These are phyloP conservation scores for Citrus inodora DNA, from an alignment of 345 rosid genomes.

Conservation along the genomic window DNA sequence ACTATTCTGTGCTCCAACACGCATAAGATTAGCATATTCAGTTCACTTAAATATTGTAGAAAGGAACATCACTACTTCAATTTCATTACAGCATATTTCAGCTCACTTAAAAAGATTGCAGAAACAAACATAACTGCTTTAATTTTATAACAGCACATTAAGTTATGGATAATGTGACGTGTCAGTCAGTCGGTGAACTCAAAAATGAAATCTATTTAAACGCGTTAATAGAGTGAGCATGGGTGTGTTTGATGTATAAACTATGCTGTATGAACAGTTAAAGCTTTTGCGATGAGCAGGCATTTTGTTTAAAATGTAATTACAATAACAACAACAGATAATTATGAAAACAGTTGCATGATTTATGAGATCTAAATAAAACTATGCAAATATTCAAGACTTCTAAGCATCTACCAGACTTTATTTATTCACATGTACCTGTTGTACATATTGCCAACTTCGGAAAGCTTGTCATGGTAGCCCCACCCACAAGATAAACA, in stretches of 20 bases:
- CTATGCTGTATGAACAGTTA: neutral
- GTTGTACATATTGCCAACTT: slow-evolving; percentile 24
- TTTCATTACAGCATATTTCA: neutral
- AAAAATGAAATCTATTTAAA: neutral
- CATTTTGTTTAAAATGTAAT: neutral
- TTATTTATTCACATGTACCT: slow-evolving; percentile 34
- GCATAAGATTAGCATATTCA: neutral
- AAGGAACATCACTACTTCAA: no score
- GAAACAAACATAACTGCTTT: neutral
- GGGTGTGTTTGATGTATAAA: neutral
- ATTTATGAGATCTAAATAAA: neutral
- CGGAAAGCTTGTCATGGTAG: slow-evolving; percentile 15
- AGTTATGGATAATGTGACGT: neutral
- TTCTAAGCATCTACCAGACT: slow-evolving; percentile 18
- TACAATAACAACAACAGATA: neutral
- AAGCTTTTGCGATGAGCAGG: neutral
- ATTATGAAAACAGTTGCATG: slow-evolving; percentile 1
- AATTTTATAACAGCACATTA: neutral
- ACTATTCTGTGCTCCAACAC: neutral
- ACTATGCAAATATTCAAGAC: slow-evolving; percentile 4
- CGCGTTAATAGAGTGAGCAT: neutral
- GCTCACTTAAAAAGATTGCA: neutral
- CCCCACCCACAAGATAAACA: neutral
- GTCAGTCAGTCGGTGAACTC: neutral
- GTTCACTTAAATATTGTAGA: neutral